phyloP scores from a whole-genome alignment of 2,329 filamentous ascomycete species.

The Aspergillus thermomutatus region DNA sequence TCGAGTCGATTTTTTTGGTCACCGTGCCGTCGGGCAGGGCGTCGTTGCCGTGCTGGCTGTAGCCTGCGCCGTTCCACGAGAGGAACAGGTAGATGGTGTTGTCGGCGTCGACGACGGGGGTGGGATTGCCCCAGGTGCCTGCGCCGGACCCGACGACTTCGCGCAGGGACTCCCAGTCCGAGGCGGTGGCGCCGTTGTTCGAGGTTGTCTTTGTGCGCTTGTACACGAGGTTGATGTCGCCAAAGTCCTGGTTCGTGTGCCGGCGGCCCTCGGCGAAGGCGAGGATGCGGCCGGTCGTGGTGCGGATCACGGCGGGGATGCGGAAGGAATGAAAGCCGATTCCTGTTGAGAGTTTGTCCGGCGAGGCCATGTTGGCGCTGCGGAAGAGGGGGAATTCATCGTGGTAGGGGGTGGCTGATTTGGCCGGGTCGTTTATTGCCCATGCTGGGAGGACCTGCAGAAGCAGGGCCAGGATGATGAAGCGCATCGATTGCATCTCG shows the following conservation, averaged over 20 bases:
- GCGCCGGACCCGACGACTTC: slow-evolving; percentile 21
- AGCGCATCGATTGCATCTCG: no score
- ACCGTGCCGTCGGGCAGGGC: slow-evolving; percentile 8
- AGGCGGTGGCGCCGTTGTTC: slow-evolving; percentile 15
- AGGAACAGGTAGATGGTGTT: slow-evolving; percentile 30
- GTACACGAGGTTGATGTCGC: slow-evolving; percentile 29
- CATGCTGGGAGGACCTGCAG: not conserved
- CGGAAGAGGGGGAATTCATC: slow-evolving; percentile 22
- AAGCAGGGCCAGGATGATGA: not conserved
- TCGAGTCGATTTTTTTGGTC: slow-evolving; percentile 1
- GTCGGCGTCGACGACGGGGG: slow-evolving; percentile 26
- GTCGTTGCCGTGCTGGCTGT: slow-evolving; percentile 24
- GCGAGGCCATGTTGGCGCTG: slow-evolving; percentile 24
- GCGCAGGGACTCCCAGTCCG: slow-evolving; percentile 23
- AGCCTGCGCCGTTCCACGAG: slow-evolving; percentile 25
- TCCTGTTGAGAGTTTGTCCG: slow-evolving; percentile 23
- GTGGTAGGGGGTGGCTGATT: slow-evolving; percentile 9
- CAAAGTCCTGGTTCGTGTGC: slow-evolving; percentile 24
- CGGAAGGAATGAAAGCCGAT: slow-evolving; percentile 28
- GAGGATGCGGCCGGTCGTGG: slow-evolving; percentile 22
- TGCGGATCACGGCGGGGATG: slow-evolving; percentile 24
- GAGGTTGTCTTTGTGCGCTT: slow-evolving; percentile 24
- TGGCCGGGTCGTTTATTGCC: slow-evolving; percentile 1
- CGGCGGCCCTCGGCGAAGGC: slow-evolving; percentile 27
- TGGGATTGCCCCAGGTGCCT: slow-evolving; percentile 30